Conservation (phyloP, 176 grass and related monocot species). For the Raddia guianensis region DNA sequence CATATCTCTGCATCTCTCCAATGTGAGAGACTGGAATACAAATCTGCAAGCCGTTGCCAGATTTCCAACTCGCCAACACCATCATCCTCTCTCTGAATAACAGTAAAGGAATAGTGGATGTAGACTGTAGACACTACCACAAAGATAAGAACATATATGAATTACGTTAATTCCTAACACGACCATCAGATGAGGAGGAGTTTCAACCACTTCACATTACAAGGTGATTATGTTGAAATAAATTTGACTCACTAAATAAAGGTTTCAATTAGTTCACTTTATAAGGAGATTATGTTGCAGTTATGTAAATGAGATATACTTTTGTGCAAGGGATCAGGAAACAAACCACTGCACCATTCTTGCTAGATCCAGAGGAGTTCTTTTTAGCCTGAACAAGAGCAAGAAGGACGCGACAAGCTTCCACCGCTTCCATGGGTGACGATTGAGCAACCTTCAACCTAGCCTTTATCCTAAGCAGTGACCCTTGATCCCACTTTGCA, state of each 20-base stretch:
- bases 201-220: too few species aligned
- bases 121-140: background rate
- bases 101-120: background rate
- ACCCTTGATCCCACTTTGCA: constrained; percentile 80
- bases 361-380: constrained; percentile 56
- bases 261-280: too few species aligned
- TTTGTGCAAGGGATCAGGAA: background rate
- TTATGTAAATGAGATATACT: too few species aligned
- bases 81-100: constrained; percentile 44
- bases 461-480: constrained; percentile 80
- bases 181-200: background rate
- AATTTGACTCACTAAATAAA: too few species aligned
- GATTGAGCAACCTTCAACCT: constrained; percentile 84
- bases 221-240: too few species aligned
- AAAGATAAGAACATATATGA: background rate
- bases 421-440: constrained; percentile 67
- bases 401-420: constrained; percentile 74
- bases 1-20: constrained; percentile 86
- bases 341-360: constrained; percentile 52
- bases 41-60: constrained; percentile 90
- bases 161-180: too few species aligned
- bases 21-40: constrained; percentile 76
- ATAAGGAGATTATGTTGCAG: too few species aligned
- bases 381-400: constrained; percentile 91
- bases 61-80: constrained; percentile 78